A percentile compares a stretch with the other conserved stretches of the same genome.
Evolutionary conservation across 2,329 filamentous ascomycete species (phyloP).

Genomic region (Ramichloridium luteum): DNA sequence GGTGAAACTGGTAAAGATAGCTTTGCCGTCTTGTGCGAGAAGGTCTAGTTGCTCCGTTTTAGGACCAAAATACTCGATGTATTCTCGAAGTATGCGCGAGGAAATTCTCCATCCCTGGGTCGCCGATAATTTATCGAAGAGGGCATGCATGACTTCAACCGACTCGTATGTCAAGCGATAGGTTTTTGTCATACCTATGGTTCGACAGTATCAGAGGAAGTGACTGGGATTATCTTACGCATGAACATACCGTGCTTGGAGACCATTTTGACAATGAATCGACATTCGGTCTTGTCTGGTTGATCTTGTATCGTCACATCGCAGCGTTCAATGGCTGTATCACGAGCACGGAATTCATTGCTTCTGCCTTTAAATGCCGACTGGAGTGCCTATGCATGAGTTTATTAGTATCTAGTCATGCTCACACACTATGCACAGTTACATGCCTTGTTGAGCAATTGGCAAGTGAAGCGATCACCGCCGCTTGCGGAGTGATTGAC

Average conservation of each 20-base stretch:
- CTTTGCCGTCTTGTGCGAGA: conserved; percentile 54
- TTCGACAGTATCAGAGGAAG: not conserved
- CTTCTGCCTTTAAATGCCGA: conserved; percentile 62
- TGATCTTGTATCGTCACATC: conserved; percentile 64
- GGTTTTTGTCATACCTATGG: conserved; percentile 57
- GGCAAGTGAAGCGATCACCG: conserved; percentile 53
- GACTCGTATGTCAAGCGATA: conserved; percentile 66
- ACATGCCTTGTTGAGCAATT: conserved; percentile 56
- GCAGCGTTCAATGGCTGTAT: conserved; percentile 60
- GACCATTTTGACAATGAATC: conserved; percentile 60
- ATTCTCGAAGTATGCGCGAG: conserved; percentile 56
- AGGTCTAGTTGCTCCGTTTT: conserved; percentile 73
- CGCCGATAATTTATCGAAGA: conserved; percentile 56
- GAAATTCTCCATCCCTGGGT: conserved; percentile 62
- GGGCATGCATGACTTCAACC: conserved; percentile 60
- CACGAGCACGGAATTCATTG: conserved; percentile 51
- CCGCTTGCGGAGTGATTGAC: conserved; percentile 12
- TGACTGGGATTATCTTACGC: conserved; percentile 2
- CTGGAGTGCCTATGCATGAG: conserved; percentile 37
- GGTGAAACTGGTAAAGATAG: conserved; percentile 70
- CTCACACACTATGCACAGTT: too few relatives aligned
- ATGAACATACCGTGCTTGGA: conserved; percentile 52
- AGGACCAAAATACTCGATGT: conserved; percentile 69
- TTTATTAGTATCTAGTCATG: not conserved
- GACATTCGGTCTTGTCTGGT: conserved; percentile 53